Evolutionary conservation across 257 asterid species (phyloP).

Genomic region (Lycium barbarum): DNA sequence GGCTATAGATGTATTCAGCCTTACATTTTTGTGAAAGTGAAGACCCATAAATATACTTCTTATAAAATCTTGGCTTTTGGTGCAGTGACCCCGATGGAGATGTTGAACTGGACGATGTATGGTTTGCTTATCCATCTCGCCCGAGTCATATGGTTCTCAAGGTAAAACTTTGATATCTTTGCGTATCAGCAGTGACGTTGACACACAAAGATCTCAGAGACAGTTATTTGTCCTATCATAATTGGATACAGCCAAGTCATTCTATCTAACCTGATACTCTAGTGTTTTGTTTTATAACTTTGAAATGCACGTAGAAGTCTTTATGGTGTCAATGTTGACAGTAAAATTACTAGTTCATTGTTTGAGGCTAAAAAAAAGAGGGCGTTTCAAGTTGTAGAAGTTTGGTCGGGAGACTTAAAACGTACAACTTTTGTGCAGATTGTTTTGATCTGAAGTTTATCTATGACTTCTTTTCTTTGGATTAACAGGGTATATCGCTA

Average conservation of each 20-base stretch:
- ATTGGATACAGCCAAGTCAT: background rate
- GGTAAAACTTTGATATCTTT: constrained; percentile 50
- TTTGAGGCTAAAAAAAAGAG: background rate
- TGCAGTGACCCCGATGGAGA: constrained; percentile 72
- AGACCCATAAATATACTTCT: background rate
- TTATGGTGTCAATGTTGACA: background rate
- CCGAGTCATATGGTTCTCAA: constrained; percentile 77
- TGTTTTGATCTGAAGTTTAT: background rate
- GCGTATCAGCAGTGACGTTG: background rate
- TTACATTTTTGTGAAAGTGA: background rate
- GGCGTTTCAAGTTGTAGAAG: background rate
- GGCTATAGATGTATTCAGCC: no score
- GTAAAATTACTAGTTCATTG: background rate
- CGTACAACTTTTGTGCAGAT: no score
- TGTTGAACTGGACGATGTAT: constrained; percentile 76
- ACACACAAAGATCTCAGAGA: background rate
- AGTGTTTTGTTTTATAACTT: background rate
- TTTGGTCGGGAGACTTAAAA: background rate
- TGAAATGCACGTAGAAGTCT: background rate
- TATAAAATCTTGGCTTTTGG: background rate
- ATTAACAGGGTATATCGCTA: constrained; percentile 67
- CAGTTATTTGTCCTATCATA: background rate
- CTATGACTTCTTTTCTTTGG: constrained; percentile 11
- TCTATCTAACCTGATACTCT: background rate
- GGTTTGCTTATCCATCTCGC: constrained; percentile 93